phyloP scores from a whole-genome alignment of 345 rosid genomes.

The Carallia brachiata region DNA sequence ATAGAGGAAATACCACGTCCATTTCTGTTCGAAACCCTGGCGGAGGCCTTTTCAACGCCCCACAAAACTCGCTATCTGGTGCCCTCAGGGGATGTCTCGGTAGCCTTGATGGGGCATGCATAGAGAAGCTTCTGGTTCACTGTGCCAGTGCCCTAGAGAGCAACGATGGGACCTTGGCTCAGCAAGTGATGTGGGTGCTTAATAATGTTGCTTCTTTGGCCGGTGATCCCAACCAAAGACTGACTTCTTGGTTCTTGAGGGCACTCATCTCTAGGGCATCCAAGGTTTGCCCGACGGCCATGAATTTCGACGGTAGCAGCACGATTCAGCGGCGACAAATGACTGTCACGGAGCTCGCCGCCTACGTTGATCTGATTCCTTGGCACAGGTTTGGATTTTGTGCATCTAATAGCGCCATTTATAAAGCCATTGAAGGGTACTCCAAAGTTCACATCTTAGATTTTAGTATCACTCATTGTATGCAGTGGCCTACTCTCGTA shows the following conservation, averaged over 20 bases:
- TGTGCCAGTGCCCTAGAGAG: constrained; percentile 67
- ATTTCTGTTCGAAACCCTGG: constrained; percentile 42
- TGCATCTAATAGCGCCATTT: constrained; percentile 55
- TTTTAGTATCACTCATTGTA: constrained; percentile 64
- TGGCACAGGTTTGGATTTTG: constrained; percentile 77
- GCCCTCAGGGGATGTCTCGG: constrained; percentile 60
- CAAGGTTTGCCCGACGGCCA: constrained; percentile 49
- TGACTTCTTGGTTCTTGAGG: constrained; percentile 55
- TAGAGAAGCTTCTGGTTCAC: constrained; percentile 70
- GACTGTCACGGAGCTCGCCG: constrained; percentile 64
- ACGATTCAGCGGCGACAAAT: constrained; percentile 38
- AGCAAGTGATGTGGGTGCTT: constrained; percentile 85
- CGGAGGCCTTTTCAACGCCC: constrained; percentile 26
- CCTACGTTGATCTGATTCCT: constrained; percentile 69
- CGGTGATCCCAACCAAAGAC: constrained; percentile 71
- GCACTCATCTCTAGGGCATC: constrained; percentile 68
- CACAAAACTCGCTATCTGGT: constrained; percentile 46
- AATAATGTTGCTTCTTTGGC: constrained; percentile 62
- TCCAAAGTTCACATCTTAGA: constrained; percentile 56
- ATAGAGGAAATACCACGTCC: constrained; percentile 39
- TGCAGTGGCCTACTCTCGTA: constrained; percentile 79
- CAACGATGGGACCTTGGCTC: constrained; percentile 67
- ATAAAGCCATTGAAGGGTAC: constrained; percentile 46
- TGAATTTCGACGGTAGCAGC: constrained; percentile 41
- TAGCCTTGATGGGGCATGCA: constrained; percentile 65